Evolutionary conservation across 371 early-diverging fungal genomes (phyloP).

Genomic region (Haplosporangium sp.): DNA sequence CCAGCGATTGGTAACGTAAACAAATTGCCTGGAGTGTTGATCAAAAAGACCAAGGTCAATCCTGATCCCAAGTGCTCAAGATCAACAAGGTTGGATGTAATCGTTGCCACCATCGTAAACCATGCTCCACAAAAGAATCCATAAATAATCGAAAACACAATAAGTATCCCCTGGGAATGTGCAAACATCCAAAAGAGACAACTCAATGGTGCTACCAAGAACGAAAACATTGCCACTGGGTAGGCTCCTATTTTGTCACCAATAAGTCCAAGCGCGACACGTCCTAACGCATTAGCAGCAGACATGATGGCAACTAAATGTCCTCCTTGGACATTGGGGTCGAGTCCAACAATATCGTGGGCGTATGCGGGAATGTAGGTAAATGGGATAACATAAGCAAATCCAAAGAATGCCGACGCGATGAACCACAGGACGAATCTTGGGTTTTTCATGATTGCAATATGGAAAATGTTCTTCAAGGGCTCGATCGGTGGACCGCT

Average conservation of each 20-base stretch:
- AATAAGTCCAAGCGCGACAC: slow-evolving; percentile 59
- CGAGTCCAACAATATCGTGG: slow-evolving; percentile 43
- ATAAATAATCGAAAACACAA: slow-evolving; percentile 64
- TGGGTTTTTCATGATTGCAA: slow-evolving; percentile 43
- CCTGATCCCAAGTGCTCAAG: slow-evolving; percentile 64
- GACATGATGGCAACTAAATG: slow-evolving; percentile 64
- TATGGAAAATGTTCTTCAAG: slow-evolving; percentile 47
- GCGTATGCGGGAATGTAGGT: slow-evolving; percentile 43
- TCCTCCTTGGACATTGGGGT: slow-evolving; percentile 59
- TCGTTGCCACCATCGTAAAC: slow-evolving; percentile 65
- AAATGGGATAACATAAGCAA: slow-evolving; percentile 44
- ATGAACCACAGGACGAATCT: slow-evolving; percentile 51
- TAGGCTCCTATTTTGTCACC: slow-evolving; percentile 53
- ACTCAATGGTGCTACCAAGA: slow-evolving; percentile 56
- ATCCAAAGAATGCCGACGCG: slow-evolving; percentile 34
- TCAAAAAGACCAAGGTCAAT: slow-evolving; percentile 67
- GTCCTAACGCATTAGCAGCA: slow-evolving; percentile 70
- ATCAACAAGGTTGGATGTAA: slow-evolving; percentile 65
- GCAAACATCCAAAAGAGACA: slow-evolving; percentile 73
- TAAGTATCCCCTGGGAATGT: slow-evolving; percentile 56
- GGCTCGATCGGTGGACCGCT: slow-evolving; percentile 32
- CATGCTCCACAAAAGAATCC: slow-evolving; percentile 72
- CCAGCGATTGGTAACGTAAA: slow-evolving; percentile 72
- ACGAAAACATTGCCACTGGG: slow-evolving; percentile 53
- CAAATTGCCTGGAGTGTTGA: slow-evolving; percentile 69